Evolutionary conservation across 805 yeast species (phyloP), one percentile per base, ranked within the genome.

Genomic region (Saccharomycopsis vini): DNA sequence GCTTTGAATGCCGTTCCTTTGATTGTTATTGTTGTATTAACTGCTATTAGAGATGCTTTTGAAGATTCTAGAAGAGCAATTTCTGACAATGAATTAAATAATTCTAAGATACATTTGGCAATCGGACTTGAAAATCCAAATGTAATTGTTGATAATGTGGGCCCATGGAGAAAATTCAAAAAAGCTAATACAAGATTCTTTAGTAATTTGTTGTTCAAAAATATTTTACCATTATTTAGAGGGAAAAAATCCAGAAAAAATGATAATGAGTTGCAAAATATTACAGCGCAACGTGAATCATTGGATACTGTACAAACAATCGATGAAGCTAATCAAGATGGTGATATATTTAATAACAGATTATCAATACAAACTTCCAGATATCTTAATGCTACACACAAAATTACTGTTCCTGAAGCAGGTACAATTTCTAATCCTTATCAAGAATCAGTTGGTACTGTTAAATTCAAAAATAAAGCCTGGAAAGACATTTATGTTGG

Each of bases 401-500:
- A 47, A 26, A 44, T 44, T 18, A 50, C 53, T 20, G 50, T 42
- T 26, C 52, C 56, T 31, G 48, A 46, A 12, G 60, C 64, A 4
- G 48, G 52, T 16, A 60, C 67, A 4, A 58, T 67, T 4, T 35
- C 57, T 13, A 29, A 39, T 22, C 50, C 50, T 16, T 9, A n/a
- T 13, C 47, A 55, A 26, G 52, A 54, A 3, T 58, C 63, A 2
- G 47, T 62, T 5, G 62, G 60, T 28, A 52, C 54, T 3, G 67
- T 67, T n/a, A 56, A 63, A 32, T 75, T 75, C 57, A 63, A 62
- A 47, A 69, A 70, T 28, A 69, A 69, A 41, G 69, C 65, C 49
- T 83, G 94, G 94, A 83, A 83, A 59, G 75, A 75, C 52, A 77
- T 82, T 35, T 70, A 69, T 47, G 90, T 82, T 21, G 94, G 94